Evolutionary conservation across 495 filamentous ascomycete genomes (phyloP), one percentile per base, ranked within the genome.

Genomic region (Annulohypoxylon stygium): DNA sequence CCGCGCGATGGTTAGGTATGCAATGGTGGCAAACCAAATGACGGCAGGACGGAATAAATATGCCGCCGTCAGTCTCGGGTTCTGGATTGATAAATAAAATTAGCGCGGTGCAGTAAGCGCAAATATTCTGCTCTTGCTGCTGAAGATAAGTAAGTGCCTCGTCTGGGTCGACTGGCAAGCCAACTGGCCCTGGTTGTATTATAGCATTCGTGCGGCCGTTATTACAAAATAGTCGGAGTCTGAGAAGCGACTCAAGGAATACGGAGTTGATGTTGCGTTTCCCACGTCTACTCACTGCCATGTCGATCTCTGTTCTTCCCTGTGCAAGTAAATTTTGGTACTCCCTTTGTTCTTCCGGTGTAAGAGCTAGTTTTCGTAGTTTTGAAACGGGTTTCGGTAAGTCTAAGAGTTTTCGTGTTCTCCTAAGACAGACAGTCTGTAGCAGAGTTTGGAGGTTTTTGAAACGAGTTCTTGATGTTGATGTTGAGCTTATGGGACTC

Each of bases 291-390:
- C 61, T 36, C 7, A 51, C 23, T 8, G 47, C n/a, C 47, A 39
- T 11, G 30, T 64, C 61, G 25, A 64, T 64, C 3, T 26, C 16
- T 2, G 2, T 64, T 41, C 50, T 64, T 18, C 61, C 50, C n/a
- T 1, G 14, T 33, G 8, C 25, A 18, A 37, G 26, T 47, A 37
- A 53, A 0, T 18, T 16, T 23, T 64, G 20, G 4, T 64, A 64
- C 18, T 14, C 9, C 2, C 23, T 9, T n/a, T 18, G 45, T 25
- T 64, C 61, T 51, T 37, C 7, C 7, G 45, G 18, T 11, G 61
- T 39, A 3, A 64, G 30, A 0, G 18, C 16, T 14, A 25, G 9
- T 26, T 33, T 34, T 20, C 34, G 16, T 39, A 25, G 30, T 53
- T 2, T 6, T 23, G 36, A 33, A 9, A 53, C 18, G 18, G 47